Conservation (phyloP, 441 rosid genomes). For the Euphorbia schlechtendalii region DNA sequence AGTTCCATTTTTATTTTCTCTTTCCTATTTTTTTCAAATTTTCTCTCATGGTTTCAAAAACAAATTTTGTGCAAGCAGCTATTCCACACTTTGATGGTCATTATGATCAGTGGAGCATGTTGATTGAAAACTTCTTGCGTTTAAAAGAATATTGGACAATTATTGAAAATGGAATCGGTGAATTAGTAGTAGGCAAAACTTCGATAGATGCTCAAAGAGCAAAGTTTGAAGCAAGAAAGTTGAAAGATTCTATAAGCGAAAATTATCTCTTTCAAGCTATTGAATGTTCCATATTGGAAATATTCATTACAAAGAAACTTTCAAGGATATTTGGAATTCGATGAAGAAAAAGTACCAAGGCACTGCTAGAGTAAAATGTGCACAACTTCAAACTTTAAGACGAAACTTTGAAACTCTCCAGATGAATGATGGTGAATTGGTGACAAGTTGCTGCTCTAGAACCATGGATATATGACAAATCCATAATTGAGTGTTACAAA, state of each 20-base stretch:
- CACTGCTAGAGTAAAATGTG: too few species aligned
- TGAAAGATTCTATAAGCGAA: neutral
- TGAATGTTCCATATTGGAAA: neutral
- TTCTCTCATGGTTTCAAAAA: too few species aligned
- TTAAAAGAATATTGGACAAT: neutral
- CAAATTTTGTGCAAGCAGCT: neutral
- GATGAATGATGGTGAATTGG: neutral
- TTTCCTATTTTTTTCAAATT: too few species aligned
- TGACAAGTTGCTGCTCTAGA: neutral
- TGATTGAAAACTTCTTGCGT: neutral
- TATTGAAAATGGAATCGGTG: too few species aligned
- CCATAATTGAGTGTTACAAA: conserved; percentile 15
- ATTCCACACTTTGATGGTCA: neutral
- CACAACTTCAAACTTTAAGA: too few species aligned
- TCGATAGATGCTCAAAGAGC: neutral
- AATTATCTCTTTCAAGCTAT: neutral
- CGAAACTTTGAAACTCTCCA: too few species aligned
- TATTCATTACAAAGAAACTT: neutral
- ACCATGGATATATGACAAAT: neutral
- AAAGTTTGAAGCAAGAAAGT: neutral
- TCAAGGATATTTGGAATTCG: too few species aligned
- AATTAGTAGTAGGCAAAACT: too few species aligned
- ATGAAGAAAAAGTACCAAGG: neutral
- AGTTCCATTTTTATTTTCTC: too few species aligned
- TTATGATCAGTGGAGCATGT: neutral